Base-by-base conservation (phyloP, 139 green algal genomes). In the Trebouxia sp. region DNA sequence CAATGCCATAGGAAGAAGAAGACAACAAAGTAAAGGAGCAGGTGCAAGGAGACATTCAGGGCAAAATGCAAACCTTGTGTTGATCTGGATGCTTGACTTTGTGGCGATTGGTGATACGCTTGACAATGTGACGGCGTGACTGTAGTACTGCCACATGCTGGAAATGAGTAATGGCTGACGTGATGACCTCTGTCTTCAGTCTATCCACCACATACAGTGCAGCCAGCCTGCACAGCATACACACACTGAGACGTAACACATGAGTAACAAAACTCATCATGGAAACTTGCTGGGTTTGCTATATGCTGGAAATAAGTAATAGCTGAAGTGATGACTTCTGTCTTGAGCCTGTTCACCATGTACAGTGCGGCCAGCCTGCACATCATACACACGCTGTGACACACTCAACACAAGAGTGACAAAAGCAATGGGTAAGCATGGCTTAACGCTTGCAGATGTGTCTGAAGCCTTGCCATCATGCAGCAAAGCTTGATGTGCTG, bases 151-250 rank as follows among this genome's bases (percentile, higher is more conserved):
- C 83, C 37, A 83, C 37, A 14, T 70, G 41, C 80, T 86, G 70
- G 65, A 76, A 86, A 24, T 81, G 69, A 1, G 82, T 65, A 2
- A 58, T 65, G 15, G 78, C 76, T 8, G 66, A 42, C 6, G 76
- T 47, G 42, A 82, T 35, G 42, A 85, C 76, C 67, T 85, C 76
- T 15, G 30, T 55, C 51, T 75, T 70, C 30, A 83, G 41, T 30
- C 82, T 56, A 41, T 83, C 82, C 66, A 82, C 41, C 14, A 85
- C 41, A 35, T 70, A 80, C 67, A 85, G 51, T 10, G 76, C 66
- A 32, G 76, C 50, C 56, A 87, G 43, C 47, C 83, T 87, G 70
- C 45, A 14, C 32, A 65, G 30, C 58, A 62, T 1, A 1, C 24
- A 26, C 53, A 7, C 41, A 39, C 15, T 69, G 56, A 69, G 56